phyloP scores from a whole-genome alignment of 2,329 filamentous ascomycete genomes.

The Colletotrichum lentis region DNA sequence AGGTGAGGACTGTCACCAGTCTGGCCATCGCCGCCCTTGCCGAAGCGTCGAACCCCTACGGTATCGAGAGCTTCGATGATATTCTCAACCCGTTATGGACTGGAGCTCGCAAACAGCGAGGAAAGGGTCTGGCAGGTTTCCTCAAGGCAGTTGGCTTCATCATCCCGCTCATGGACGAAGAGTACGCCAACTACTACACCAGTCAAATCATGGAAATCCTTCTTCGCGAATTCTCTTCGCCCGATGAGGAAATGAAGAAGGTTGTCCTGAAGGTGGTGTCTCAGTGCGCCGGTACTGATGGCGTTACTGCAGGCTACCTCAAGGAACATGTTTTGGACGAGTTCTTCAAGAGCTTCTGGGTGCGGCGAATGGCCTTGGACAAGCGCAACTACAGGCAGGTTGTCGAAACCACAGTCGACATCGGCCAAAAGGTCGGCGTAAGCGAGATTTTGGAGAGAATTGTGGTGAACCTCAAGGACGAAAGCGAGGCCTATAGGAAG shows the following conservation, averaged over 20 bases:
- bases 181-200: conserved; percentile 99
- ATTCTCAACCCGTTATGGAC: conserved; percentile 98
- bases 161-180: conserved; percentile 98
- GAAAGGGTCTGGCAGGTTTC: conserved; percentile 94
- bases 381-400: conserved; percentile 98
- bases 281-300: conserved; percentile 92
- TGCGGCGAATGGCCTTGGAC: conserved; percentile 93
- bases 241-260: conserved; percentile 99
- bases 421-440: conserved; percentile 97
- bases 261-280: conserved; percentile 97
- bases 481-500: conserved; percentile 96
- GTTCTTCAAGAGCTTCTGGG: conserved; percentile 99
- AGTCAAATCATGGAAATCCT: conserved; percentile 99
- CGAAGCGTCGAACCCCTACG: conserved; percentile 96
- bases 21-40: conserved; percentile 93
- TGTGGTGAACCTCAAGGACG: conserved; percentile 95
- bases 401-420: conserved; percentile 95
- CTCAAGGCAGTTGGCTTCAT: conserved; percentile 98
- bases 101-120: conserved; percentile 92
- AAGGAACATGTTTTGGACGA: conserved; percentile 95
- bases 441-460: conserved; percentile 93
- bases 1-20: conserved; percentile 95
- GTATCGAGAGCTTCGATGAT: conserved; percentile 98
- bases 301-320: conserved; percentile 92
- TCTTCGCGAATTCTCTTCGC: conserved; percentile 92